Evolutionary conservation across 441 rosid genomes (phyloP).

Genomic region (Euphorbia celastroides): DNA sequence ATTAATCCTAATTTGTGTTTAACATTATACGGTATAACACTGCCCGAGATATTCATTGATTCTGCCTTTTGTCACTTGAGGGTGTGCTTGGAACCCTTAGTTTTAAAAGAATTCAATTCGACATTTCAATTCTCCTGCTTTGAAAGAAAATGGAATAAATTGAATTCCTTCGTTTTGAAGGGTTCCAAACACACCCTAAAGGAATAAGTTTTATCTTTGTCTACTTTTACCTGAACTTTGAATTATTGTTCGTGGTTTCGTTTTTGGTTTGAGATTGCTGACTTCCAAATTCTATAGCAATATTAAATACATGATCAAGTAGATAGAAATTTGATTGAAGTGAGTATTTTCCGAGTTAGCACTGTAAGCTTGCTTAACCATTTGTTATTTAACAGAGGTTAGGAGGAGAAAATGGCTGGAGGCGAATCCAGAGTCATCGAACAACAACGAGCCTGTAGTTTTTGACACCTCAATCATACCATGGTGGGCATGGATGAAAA

Average conservation of each 20-base stretch:
- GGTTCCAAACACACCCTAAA: no score
- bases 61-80: background rate
- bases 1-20: background rate
- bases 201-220: background rate
- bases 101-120: no score
- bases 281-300: background rate
- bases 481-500: slow-evolving; percentile 98
- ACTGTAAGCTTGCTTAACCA: slow-evolving; percentile 8
- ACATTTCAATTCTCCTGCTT: no score
- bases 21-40: background rate
- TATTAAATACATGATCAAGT: no score
- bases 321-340: no score
- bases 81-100: no score
- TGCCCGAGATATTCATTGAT: background rate
- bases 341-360: slow-evolving; percentile 6
- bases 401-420: slow-evolving; percentile 86
- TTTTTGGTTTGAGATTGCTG: background rate
- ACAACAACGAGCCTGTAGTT: slow-evolving; percentile 68
- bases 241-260: background rate
- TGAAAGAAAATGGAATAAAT: no score
- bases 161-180: background rate
- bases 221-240: background rate
- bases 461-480: slow-evolving; percentile 84
- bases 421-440: slow-evolving; percentile 70
- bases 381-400: slow-evolving; percentile 54